Conservation (phyloP, 768 basidiomycete genomes). For the Pisolithus sp. region DNA sequence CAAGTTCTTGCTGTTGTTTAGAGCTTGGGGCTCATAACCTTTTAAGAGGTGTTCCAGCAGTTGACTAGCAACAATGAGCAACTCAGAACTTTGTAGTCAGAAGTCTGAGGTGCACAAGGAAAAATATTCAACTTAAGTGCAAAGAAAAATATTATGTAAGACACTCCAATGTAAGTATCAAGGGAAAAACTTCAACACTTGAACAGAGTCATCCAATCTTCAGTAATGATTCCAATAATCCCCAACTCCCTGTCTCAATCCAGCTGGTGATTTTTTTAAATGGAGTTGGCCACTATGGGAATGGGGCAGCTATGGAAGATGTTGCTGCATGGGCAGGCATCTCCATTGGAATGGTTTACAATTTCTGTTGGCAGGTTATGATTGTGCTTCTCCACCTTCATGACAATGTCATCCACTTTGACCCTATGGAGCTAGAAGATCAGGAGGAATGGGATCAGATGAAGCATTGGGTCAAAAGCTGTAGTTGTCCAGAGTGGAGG, state of each 20-base stretch:
- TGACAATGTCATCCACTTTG: slow-evolving; percentile 1
- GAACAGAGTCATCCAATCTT: slow-evolving; percentile 21
- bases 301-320: slow-evolving; percentile 11
- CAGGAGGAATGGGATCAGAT: not conserved
- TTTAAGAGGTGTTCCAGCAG: too few relatives aligned
- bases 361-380: slow-evolving; percentile 13
- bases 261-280: slow-evolving; percentile 27
- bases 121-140: too few relatives aligned
- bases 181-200: too few relatives aligned
- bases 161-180: too few relatives aligned
- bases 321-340: slow-evolving; percentile 16
- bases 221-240: slow-evolving; percentile 11
- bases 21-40: too few relatives aligned
- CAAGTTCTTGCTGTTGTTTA: too few relatives aligned
- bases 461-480: not conserved
- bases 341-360: slow-evolving; percentile 14
- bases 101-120: too few relatives aligned
- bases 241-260: slow-evolving; percentile 20
- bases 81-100: too few relatives aligned
- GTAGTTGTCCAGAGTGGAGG: not conserved
- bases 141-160: too few relatives aligned
- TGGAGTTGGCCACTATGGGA: slow-evolving; percentile 18
- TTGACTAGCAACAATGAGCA: too few relatives aligned
- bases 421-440: not conserved
- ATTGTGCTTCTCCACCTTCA: slow-evolving; percentile 10